A percentile compares a stretch with the other conserved stretches of the same genome.
These are phyloP conservation scores for Rossbeevera mucosa DNA, from an alignment of 768 basidiomycete species.

Conservation along the genomic window DNA sequence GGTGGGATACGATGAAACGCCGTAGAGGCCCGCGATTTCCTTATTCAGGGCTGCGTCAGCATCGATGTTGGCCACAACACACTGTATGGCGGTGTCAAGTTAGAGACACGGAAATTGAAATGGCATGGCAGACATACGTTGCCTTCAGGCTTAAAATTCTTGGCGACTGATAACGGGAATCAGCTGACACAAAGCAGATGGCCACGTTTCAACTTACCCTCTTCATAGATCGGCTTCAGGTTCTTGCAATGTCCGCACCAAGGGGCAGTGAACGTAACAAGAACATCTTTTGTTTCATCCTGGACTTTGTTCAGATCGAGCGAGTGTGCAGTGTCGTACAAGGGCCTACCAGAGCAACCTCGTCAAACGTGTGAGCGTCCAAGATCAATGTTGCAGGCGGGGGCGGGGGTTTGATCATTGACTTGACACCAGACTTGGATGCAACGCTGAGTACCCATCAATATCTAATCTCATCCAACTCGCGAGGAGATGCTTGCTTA, in stretches of 20 bases:
- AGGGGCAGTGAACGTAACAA: constrained; percentile 80
- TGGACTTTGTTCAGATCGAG: constrained; percentile 20
- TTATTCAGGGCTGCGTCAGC: constrained; percentile 82
- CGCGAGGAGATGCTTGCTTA: constrained; percentile 34
- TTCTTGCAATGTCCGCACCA: constrained; percentile 97
- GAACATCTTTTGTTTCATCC: constrained; percentile 72
- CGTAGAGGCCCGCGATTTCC: constrained; percentile 65
- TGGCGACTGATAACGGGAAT: constrained; percentile 54
- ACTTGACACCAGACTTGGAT: constrained; percentile 72
- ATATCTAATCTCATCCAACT: background rate
- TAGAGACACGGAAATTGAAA: background rate
- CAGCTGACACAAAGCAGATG: background rate
- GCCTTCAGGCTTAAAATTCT: constrained; percentile 70
- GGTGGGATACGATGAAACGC: constrained; percentile 80
- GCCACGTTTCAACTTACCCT: constrained; percentile 40
- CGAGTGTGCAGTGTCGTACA: constrained; percentile 11
- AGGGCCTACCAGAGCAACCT: constrained; percentile 55
- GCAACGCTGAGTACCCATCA: constrained; percentile 50
- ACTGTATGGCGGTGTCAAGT: constrained; percentile 41
- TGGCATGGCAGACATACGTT: constrained; percentile 44
- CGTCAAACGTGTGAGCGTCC: constrained; percentile 68
- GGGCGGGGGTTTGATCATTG: constrained; percentile 82
- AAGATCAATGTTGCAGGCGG: constrained; percentile 66
- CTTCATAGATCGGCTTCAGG: constrained; percentile 83
- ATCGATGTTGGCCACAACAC: constrained; percentile 86